Percentiles rank a stretch among this genome's conserved stretches.
Conservation (phyloP, 768 basidiomycete species). For the Rubroboletus satanas region DNA sequence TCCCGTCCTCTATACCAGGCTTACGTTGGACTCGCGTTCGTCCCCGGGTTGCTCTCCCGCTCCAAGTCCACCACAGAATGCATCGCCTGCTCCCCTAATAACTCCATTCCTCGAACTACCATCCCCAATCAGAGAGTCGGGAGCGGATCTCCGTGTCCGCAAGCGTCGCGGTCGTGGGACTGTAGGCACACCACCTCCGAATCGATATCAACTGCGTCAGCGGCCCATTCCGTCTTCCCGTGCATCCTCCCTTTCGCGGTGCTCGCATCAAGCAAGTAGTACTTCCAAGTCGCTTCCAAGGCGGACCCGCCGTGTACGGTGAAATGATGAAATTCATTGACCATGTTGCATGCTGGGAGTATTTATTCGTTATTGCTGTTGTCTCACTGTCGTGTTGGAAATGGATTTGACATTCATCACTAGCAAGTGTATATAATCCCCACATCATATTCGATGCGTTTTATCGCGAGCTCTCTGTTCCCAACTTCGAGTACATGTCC, state of each 20-base stretch:
- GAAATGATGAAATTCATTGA: not conserved
- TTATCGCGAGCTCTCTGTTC: not conserved
- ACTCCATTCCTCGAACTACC: conserved; percentile 8
- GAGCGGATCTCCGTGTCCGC: conserved; percentile 2
- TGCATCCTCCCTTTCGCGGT: conserved; percentile 15
- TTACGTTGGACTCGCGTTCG: conserved; percentile 30
- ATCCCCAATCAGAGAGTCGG: conserved; percentile 6
- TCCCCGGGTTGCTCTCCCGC: conserved; percentile 1
- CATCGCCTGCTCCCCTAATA: conserved; percentile 6
- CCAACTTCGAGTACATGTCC: not conserved
- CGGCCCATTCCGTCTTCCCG: conserved; percentile 21
- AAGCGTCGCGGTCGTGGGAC: conserved; percentile 10
- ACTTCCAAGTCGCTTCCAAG: conserved; percentile 13
- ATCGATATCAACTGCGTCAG: conserved; percentile 31
- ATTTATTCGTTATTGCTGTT: conserved; percentile 39
- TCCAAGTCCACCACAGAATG: conserved; percentile 3
- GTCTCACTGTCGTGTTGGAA: conserved; percentile 16
- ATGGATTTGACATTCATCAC: conserved; percentile 4
- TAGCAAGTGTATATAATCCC: conserved; percentile 3
- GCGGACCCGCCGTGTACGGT: conserved; percentile 12
- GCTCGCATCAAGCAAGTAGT: conserved; percentile 11
- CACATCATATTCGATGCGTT: not conserved
- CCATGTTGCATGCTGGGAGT: conserved; percentile 6
- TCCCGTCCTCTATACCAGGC: conserved; percentile 36
- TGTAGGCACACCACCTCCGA: conserved; percentile 2